Evolutionary conservation across 2,329 filamentous ascomycete species (phyloP), one percentile per base, ranked within the genome.

Genomic region (Clonostachys sp.): DNA sequence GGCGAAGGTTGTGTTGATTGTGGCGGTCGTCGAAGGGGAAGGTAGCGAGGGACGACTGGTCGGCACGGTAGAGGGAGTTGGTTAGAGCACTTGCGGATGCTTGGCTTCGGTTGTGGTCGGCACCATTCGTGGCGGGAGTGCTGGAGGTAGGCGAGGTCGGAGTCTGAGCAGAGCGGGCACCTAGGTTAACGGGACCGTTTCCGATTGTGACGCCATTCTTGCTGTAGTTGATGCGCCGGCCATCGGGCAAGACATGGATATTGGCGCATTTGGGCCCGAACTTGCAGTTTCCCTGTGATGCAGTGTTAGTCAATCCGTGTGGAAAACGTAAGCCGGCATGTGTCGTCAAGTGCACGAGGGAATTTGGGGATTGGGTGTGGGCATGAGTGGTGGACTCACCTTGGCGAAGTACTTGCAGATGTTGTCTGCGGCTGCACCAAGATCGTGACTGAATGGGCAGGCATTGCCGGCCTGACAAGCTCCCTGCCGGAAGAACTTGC

Each of bases 401-500:
- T 97, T 99, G 62, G 91, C 88, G 67, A 97, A 99, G 73, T 97
- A 99, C 72, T 97, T 99, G 84, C 94, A 99, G 55, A 95, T 84
- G 52, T 88, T 91, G 65, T 96, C 90, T 45, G 87, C 81, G 39
- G 91, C 83, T 33, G 84, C 80, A 63, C 94, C 89, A 54, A 94
- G 84, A 54, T 95, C 92, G 72, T 99, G 94, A 59, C 91, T 89
- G 71, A 97, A 99, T 39, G 94, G 94, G 73, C 94, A 99, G 55
- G 91, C 90, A 65, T 88, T 89, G 58, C 94, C 94, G 49, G 94
- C 94, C 78, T 97, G 92, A 68, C 94, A 99, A 60, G 90, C 85
- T 65, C 92, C 91, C 73, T 96, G 90, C 46, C 91, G 86, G 71
- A 94, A 99, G 86, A 99, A 99, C 78, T 97, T 97, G 87, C 94